Percentiles rank a stretch among this genome's conserved stretches.
phyloP scores from a whole-genome alignment of 768 basidiomycete species.

The Tubosaeta sp. region DNA sequence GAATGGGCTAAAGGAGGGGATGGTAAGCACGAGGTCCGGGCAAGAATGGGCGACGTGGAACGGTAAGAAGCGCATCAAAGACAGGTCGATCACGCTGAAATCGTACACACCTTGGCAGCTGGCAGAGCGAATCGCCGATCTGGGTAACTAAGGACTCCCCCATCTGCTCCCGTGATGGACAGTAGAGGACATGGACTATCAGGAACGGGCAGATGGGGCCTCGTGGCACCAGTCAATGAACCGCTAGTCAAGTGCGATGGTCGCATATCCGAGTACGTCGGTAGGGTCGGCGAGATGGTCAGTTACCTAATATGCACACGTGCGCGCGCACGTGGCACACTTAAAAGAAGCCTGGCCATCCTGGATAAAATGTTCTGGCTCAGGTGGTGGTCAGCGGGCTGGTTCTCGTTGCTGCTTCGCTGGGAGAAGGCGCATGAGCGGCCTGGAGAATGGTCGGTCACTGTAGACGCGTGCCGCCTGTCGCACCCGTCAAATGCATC shows the following conservation, averaged over 20 bases:
- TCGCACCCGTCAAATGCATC: slow-evolving; percentile 21
- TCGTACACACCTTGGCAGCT: not conserved
- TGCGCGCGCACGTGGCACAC: slow-evolving; percentile 7
- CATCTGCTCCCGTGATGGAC: slow-evolving; percentile 13
- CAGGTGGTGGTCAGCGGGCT: not conserved
- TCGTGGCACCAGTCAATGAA: slow-evolving; percentile 19
- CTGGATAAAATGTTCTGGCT: not conserved
- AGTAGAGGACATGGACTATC: not conserved
- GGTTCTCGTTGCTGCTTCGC: not conserved
- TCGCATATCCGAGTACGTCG: slow-evolving; percentile 19
- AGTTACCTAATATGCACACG: slow-evolving; percentile 1
- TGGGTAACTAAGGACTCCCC: not conserved
- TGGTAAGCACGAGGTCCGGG: not conserved
- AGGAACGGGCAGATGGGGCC: slow-evolving; percentile 14
- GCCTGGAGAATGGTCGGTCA: not conserved
- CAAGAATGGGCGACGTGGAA: not conserved
- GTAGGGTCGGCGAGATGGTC: not conserved
- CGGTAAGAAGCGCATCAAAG: not conserved
- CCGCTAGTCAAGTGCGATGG: slow-evolving; percentile 13
- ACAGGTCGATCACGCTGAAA: not conserved
- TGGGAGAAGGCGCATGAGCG: not conserved
- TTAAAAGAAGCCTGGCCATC: not conserved
- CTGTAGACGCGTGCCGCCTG: not conserved
- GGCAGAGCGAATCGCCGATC: not conserved
- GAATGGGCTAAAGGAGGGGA: not conserved